Base-by-base conservation (phyloP, 164 flowering plant species). In the Nymphaea colorata region DNA sequence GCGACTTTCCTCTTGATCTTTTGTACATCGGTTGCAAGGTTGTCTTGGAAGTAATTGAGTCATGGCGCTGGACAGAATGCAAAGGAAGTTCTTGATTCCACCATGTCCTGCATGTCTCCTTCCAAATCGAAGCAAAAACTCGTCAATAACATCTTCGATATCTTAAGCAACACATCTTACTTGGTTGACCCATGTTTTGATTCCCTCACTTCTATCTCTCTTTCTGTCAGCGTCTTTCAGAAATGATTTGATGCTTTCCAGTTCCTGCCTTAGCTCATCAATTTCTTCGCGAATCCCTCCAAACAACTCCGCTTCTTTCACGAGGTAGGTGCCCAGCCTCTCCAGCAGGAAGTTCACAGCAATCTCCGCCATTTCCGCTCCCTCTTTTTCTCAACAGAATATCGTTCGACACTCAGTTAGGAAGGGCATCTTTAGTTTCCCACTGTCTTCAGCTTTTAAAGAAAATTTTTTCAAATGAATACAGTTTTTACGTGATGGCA, bases 221-320 rank as follows among this genome's bases (percentile, higher is more conserved):
- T n/a, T 65, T 43, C 42, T 44, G 3, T 73, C 79, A n/a, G 70
- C 79, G 66, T 73, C 76, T 36, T 36, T 41, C 14, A 73, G 59
- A 62, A 76, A 71, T 15, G 74, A 42, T 68, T 47, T 51, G 65
- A 73, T 73, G 66, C 68, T 65, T 12, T 42, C 59, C 17, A 75
- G 16, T 57, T 75, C 77, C 5, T 41, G 3, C 55, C 66, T 71
- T 25, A 71, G 41, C 45, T 66, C 42, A 0, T 61, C 16, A 11
- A 71, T 4, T n/a, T 66, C 65, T 3, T 66, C 44, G 2, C 61
- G 68, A 11, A 73, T 4, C 41, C 59, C 71, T 45, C 71, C 68
- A 6, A 64, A 44, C 64, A 64, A 45, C 12, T 42, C 41, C 2
- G 17, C 64, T 59, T 44, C 47, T 8, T 53, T 36, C 5, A 43